Evolutionary conservation across 495 filamentous ascomycete species (phyloP).

Genomic region (Podospora sp.): DNA sequence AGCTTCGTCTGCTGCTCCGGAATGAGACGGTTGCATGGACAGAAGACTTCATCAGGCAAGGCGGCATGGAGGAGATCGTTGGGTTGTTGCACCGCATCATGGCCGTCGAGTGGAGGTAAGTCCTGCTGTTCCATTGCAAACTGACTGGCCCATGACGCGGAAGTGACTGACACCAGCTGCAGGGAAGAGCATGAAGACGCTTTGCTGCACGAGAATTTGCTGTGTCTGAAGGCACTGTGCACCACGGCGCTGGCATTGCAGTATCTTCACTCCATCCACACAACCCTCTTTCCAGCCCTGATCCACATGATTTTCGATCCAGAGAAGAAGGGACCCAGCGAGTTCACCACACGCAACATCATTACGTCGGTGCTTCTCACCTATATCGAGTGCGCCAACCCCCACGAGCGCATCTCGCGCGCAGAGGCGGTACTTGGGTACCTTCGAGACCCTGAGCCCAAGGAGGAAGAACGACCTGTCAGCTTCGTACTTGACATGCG

Average conservation of each 20-base stretch:
- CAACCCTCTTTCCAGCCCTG: slow-evolving; percentile 81
- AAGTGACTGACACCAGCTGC: slow-evolving; percentile 28
- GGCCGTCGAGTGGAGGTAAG: slow-evolving; percentile 93
- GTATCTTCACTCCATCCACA: slow-evolving; percentile 77
- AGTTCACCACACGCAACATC: slow-evolving; percentile 88
- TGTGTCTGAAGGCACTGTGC: slow-evolving; percentile 93
- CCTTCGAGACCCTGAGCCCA: slow-evolving; percentile 76
- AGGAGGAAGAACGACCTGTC: slow-evolving; percentile 72
- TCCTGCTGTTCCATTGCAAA: slow-evolving; percentile 13
- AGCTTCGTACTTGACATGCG: slow-evolving; percentile 89
- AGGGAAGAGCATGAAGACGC: slow-evolving; percentile 97
- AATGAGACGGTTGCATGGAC: slow-evolving; percentile 97
- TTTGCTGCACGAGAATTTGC: slow-evolving; percentile 85
- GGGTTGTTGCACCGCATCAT: slow-evolving; percentile 85
- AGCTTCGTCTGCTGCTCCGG: slow-evolving; percentile 83
- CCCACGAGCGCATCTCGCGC: slow-evolving; percentile 58
- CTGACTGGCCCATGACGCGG: not conserved
- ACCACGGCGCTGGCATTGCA: slow-evolving; percentile 83
- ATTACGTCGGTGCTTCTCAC: slow-evolving; percentile 85
- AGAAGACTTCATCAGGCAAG: slow-evolving; percentile 81
- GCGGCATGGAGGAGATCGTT: slow-evolving; percentile 91
- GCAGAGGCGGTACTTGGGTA: slow-evolving; percentile 73
- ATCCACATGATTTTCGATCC: slow-evolving; percentile 91
- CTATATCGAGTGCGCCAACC: slow-evolving; percentile 65
- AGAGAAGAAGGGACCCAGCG: slow-evolving; percentile 94